Conservation (phyloP, 495 filamentous ascomycete genomes). For the Aspergillus affinis region DNA sequence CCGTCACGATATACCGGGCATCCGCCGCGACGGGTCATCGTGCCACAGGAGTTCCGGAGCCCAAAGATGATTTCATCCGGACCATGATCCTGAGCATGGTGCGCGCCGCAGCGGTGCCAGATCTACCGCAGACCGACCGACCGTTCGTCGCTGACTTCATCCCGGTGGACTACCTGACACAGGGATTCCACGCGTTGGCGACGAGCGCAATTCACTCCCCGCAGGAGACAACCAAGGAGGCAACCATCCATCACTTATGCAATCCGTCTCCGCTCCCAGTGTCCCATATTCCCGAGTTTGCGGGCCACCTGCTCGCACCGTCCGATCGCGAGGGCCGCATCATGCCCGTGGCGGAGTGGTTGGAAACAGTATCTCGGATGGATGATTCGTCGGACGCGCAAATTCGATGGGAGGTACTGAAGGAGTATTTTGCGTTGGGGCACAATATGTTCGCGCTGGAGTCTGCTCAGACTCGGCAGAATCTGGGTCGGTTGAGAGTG, state of each 20-base stretch:
- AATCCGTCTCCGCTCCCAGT: neutral
- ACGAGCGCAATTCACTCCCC: neutral
- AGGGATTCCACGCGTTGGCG: neutral
- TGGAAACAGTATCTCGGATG: neutral
- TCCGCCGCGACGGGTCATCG: conserved; percentile 11
- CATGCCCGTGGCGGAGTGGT: neutral
- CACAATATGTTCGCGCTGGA: conserved; percentile 6
- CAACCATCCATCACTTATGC: neutral
- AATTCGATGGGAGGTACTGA: neutral
- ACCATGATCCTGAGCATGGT: neutral
- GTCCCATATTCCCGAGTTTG: neutral
- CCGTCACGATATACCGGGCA: conserved; percentile 21
- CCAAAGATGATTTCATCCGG: conserved; percentile 18
- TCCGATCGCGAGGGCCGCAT: neutral
- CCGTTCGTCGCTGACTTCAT: conserved; percentile 1
- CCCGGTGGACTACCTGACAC: neutral
- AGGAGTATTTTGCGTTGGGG: neutral
- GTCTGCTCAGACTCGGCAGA: neutral
- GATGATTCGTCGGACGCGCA: neutral
- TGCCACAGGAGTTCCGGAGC: conserved; percentile 9
- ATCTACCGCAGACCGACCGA: neutral
- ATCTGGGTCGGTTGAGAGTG: neutral
- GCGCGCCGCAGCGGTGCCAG: neutral
- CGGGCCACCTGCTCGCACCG: neutral
- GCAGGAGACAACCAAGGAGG: no score